Conservation (phyloP, 495 filamentous ascomycete species). For the Neurospora sublineolata region DNA sequence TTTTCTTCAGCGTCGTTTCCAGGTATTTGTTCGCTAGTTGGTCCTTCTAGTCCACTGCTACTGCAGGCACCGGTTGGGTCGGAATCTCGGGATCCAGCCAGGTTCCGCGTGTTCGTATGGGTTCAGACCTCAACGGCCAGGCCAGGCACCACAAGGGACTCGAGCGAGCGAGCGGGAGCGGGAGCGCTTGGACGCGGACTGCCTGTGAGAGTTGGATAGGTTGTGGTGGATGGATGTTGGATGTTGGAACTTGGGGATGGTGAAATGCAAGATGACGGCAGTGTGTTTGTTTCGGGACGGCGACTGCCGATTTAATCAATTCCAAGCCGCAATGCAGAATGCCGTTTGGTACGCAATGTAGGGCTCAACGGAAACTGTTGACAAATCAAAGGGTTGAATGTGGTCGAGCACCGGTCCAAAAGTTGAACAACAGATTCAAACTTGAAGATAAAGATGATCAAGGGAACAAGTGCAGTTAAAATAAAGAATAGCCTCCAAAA, state of each 20-base stretch:
- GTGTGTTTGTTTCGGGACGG: not conserved
- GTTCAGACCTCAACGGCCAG: not conserved
- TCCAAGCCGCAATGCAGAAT: not conserved
- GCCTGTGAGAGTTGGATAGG: not conserved
- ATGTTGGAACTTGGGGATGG: not conserved
- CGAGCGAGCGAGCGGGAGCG: not conserved
- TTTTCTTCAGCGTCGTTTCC: not conserved
- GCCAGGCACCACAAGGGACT: not conserved
- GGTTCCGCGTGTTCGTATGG: not conserved
- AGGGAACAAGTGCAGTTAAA: not conserved
- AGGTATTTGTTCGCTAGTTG: not conserved
- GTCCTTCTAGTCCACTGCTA: not conserved
- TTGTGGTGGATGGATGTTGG: not conserved
- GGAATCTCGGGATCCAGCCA: not conserved
- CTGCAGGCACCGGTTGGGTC: not conserved
- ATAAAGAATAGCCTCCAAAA: not conserved
- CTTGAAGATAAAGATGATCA: not conserved
- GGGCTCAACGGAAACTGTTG: not conserved
- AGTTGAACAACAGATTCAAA: not conserved
- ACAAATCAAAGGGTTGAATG: not conserved
- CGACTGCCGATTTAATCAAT: not conserved
- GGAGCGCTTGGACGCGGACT: not conserved
- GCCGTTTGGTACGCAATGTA: not conserved
- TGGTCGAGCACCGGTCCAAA: not conserved
- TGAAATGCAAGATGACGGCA: not conserved